Evolutionary conservation across 768 basidiomycete species (phyloP).

Genomic region (Mycena epipterygia): DNA sequence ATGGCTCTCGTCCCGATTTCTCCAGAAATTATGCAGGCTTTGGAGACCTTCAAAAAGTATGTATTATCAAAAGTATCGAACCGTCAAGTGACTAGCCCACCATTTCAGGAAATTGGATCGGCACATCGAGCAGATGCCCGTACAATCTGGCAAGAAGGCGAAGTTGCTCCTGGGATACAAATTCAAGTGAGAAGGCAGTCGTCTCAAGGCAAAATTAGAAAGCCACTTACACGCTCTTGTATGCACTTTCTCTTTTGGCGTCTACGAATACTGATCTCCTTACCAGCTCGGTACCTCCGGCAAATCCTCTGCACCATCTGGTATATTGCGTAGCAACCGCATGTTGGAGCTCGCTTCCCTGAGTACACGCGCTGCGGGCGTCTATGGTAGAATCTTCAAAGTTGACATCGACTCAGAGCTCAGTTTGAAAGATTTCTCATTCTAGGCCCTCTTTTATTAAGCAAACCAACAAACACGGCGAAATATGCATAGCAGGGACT

Average conservation of each 20-base stretch:
- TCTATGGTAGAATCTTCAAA: neutral
- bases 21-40: neutral
- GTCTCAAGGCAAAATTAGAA: neutral
- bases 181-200: neutral
- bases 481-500: constrained; percentile 2
- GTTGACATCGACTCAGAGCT: constrained; percentile 6
- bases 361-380: neutral
- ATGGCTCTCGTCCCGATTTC: neutral
- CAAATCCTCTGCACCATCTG: neutral
- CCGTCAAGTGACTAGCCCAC: neutral
- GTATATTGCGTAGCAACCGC: neutral
- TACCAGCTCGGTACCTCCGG: neutral
- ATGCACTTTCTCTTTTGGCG: neutral
- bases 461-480: constrained; percentile 1
- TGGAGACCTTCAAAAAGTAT: neutral
- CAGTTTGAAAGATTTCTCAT: neutral
- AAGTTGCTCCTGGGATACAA: neutral
- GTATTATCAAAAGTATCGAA: neutral
- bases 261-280: neutral
- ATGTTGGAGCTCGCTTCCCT: neutral
- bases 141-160: neutral
- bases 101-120: constrained; percentile 4
- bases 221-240: neutral
- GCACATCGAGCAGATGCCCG: neutral
- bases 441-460: constrained; percentile 3